A percentile compares a stretch with the other conserved stretches of the same genome.
Evolutionary conservation across 1,139 yeast species (phyloP).

Genomic region (Candida labiduridarum): DNA sequence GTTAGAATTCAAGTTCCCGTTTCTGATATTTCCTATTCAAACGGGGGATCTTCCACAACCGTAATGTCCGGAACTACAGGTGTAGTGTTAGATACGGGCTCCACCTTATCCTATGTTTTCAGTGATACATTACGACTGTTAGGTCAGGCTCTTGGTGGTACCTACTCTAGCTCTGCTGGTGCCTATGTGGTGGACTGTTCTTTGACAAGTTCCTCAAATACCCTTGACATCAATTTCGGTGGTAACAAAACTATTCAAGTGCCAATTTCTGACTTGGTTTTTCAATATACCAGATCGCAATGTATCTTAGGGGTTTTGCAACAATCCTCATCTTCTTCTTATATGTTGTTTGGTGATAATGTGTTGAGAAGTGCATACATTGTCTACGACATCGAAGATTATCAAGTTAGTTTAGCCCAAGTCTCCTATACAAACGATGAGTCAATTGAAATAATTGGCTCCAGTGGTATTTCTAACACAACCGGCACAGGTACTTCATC

Average conservation of each 20-base stretch:
- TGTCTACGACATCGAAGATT: constrained; percentile 73
- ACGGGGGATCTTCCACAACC: constrained; percentile 19
- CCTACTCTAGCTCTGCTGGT: constrained; percentile 20
- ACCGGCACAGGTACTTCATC: constrained; percentile 4
- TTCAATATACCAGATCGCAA: constrained; percentile 16
- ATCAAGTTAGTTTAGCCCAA: constrained; percentile 69
- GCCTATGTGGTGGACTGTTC: constrained; percentile 28
- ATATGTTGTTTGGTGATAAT: constrained; percentile 64
- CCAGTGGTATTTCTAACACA: constrained; percentile 1
- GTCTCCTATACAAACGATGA: constrained; percentile 37
- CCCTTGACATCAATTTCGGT: constrained; percentile 38
- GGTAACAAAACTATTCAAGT: constrained; percentile 38
- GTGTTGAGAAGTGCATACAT: constrained; percentile 74
- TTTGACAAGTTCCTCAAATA: constrained; percentile 5
- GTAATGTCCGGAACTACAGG: constrained; percentile 24
- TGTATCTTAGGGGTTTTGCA: constrained; percentile 36
- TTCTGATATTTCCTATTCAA: constrained; percentile 23
- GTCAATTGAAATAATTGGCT: constrained; percentile 6
- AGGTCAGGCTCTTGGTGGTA: constrained; percentile 31
- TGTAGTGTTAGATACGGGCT: constrained; percentile 47
- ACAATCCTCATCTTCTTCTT: constrained; percentile 21
- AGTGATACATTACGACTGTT: constrained; percentile 25
- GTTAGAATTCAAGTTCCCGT: constrained; percentile 18
- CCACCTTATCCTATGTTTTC: constrained; percentile 42
- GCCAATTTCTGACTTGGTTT: constrained; percentile 32